Base-by-base conservation (phyloP, 345 rosid genomes). In the Anastatica hierochuntica region DNA sequence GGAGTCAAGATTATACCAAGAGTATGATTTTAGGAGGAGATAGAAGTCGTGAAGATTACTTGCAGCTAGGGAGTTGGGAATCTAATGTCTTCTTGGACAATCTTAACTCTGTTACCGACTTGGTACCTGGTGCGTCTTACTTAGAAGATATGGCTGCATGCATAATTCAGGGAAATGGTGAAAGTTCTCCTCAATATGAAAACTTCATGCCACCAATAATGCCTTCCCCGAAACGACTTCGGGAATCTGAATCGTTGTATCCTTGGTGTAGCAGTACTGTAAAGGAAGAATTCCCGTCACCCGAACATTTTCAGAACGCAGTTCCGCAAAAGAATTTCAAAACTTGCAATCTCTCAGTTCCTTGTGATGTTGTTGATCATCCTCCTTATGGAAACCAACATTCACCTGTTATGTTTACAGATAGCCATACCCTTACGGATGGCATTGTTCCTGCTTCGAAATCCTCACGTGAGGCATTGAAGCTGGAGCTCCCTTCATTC, bases 401-500 rank as follows among this genome's bases (percentile, higher is more conserved):
- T 46, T 60, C 74, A 53, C 76, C 80, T 63, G 77, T 77, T 62
- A 76, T 58, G 49, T 34, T 52, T 68, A 79, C 73, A 64, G 81
- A 75, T 63, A 38, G 85, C 89, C 95, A 82, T 69, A 59, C 85
- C 89, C 71, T 71, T 72, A 72, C 77, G 64, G 78, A 74, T 79
- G 90, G 88, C 78, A 63, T 69, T 62, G 73, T 80, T 85, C 79
- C 96, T 72, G 58, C 96, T 90, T 84, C 92, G 48, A 82, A 58
- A 84, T 79, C 89, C 58, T 16, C 39, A 48, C 56, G 67, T 4
- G 84, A 62, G 85, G 77, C 82, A 62, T 67, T 77, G 95, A 87
- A 87, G 98, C 64, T 72, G 89, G 98, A 90, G 98, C 96, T 90
- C 98, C 96, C 96, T 90, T 90, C 98, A 84, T 88, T 90, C 96